Conservation (phyloP, 106 monocot species). For the Gastrodia elata region DNA sequence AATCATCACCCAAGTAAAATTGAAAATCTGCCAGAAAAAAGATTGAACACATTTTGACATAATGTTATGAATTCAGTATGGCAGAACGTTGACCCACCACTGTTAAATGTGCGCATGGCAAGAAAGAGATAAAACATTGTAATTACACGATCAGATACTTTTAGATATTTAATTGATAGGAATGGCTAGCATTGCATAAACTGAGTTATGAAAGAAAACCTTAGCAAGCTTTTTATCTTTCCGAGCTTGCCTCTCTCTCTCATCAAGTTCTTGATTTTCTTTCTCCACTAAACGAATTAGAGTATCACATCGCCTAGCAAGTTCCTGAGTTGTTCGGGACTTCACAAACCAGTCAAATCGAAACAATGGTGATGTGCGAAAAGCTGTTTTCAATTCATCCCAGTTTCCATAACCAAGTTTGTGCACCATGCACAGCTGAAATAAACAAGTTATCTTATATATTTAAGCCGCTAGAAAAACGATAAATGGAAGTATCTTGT, state of each 20-base stretch:
- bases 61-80: too few relatives aligned
- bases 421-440: slow-evolving; percentile 77
- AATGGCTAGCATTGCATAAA: neutral
- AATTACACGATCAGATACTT: neutral
- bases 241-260: slow-evolving; percentile 59
- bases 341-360: slow-evolving; percentile 91
- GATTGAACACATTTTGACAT: neutral
- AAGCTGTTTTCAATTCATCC: slow-evolving; percentile 72
- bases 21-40: neutral
- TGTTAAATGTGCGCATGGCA: neutral
- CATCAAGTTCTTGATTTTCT: slow-evolving; percentile 82
- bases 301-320: slow-evolving; percentile 72
- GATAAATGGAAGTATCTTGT: neutral
- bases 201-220: slow-evolving; percentile 15
- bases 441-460: neutral
- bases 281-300: slow-evolving; percentile 71
- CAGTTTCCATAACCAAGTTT: slow-evolving; percentile 84
- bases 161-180: neutral
- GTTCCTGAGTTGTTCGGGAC: slow-evolving; percentile 72
- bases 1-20: neutral
- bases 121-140: neutral
- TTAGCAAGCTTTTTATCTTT: slow-evolving; percentile 67
- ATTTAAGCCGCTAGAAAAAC: neutral
- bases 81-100: neutral
- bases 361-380: slow-evolving; percentile 62